These are phyloP conservation scores for Hygrophila difformis DNA, from an alignment of 257 asterid genomes.

Conservation along the genomic window DNA sequence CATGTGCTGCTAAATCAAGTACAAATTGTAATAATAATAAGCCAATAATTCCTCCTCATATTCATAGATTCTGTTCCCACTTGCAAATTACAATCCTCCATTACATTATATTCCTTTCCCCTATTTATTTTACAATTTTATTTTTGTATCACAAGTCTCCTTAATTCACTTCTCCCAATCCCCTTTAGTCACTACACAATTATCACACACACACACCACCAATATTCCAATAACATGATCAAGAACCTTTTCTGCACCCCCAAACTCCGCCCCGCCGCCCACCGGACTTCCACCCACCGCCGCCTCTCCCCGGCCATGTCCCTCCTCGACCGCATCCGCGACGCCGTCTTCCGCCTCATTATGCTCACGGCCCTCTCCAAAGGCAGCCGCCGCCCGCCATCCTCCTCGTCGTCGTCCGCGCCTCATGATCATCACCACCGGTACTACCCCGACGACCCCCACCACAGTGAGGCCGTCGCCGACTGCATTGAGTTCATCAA, in stretches of 20 bases:
- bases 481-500: conserved; percentile 11
- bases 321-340: conserved; percentile 4
- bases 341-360: conserved; percentile 7
- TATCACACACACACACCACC: not conserved
- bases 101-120: too few species aligned
- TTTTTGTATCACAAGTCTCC: too few species aligned
- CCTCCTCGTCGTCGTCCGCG: not conserved
- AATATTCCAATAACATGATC: not conserved
- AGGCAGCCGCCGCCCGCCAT: not conserved
- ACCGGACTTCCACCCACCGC: not conserved
- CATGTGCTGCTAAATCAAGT: too few species aligned
- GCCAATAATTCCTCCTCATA: too few species aligned
- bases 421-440: too few species aligned
- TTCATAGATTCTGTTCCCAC: too few species aligned
- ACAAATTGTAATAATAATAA: too few species aligned
- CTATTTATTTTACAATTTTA: too few species aligned
- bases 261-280: not conserved
- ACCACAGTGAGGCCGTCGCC: conserved; percentile 5
- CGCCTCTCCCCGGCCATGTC: not conserved
- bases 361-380: conserved; percentile 11
- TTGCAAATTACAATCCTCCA: too few species aligned
- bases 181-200: too few species aligned
- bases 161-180: too few species aligned
- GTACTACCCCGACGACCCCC: not conserved
- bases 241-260: not conserved